A percentile compares a stretch with the other conserved stretches of the same genome.
phyloP scores from a whole-genome alignment of 1,284 basidiomycete genomes.

The Mrakiaceae sp. region DNA sequence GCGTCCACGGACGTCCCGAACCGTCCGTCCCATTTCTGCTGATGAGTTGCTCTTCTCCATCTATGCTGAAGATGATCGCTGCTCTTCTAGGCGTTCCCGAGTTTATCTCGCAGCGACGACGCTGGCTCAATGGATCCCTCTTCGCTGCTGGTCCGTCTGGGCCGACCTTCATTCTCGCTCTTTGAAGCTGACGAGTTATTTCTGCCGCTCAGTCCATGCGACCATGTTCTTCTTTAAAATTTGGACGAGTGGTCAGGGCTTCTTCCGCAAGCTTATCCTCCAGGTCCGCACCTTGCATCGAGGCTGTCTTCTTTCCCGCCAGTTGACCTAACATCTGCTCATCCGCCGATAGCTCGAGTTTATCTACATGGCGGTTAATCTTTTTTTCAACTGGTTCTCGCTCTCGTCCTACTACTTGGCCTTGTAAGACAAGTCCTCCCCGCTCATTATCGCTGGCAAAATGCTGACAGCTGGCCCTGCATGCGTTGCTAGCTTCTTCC shows the following conservation, averaged over 20 bases:
- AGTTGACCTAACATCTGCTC: no score
- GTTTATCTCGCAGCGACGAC: constrained; percentile 81
- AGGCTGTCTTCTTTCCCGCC: no score
- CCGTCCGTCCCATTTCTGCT: constrained; percentile 28
- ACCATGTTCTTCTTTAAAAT: constrained; percentile 73
- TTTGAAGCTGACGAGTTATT: constrained; percentile 17
- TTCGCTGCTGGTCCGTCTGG: constrained; percentile 35
- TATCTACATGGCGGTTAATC: constrained; percentile 66
- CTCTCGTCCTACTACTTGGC: constrained; percentile 44
- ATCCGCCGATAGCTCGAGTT: constrained; percentile 45
- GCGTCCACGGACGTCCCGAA: constrained; percentile 83
- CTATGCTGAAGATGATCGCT: constrained; percentile 67
- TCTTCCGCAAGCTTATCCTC: constrained; percentile 71
- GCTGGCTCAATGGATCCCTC: constrained; percentile 82
- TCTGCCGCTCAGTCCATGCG: constrained; percentile 61
- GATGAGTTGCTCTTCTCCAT: constrained; percentile 43
- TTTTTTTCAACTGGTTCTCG: constrained; percentile 10
- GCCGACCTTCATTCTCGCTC: background rate
- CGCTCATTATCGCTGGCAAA: constrained; percentile 6
- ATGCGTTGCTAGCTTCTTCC: constrained; percentile 37
- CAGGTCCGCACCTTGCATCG: constrained; percentile 38
- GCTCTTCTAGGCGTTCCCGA: constrained; percentile 82
- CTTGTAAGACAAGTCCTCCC: constrained; percentile 17
- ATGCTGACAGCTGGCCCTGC: constrained; percentile 13
- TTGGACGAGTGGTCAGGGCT: constrained; percentile 80